phyloP scores from a whole-genome alignment of 495 filamentous ascomycete genomes.

The Barbatosphaeria neglecta region DNA sequence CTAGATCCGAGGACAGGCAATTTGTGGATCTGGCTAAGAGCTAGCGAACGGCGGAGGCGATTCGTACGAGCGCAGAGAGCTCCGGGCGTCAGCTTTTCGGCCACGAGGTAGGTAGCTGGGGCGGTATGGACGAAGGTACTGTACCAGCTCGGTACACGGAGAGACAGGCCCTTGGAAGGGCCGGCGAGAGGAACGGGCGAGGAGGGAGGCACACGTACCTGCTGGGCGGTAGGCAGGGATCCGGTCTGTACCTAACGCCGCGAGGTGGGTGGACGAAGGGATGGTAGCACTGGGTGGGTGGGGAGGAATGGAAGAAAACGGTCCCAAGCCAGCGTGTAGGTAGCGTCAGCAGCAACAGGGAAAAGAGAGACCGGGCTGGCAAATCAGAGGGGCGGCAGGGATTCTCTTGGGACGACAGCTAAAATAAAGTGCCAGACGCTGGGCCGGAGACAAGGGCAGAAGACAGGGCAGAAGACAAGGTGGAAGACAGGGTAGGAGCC shows the following conservation, averaged over 20 bases:
- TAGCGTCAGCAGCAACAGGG: neutral
- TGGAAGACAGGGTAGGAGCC: neutral
- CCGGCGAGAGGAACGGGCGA: neutral
- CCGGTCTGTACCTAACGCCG: no score
- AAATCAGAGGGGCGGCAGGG: constrained; percentile 20
- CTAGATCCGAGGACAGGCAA: neutral
- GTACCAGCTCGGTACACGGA: neutral
- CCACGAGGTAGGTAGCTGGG: neutral
- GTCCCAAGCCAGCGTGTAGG: neutral
- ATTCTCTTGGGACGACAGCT: constrained; percentile 10
- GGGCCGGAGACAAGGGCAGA: no score
- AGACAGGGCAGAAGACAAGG: neutral
- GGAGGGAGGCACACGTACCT: neutral
- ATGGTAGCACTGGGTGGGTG: neutral
- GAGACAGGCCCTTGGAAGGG: neutral
- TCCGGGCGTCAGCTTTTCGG: neutral
- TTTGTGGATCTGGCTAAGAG: neutral
- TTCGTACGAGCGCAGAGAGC: neutral
- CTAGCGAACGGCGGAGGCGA: neutral
- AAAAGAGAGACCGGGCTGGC: constrained; percentile 4
- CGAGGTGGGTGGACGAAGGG: no score
- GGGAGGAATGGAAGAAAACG: neutral
- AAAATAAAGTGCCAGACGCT: constrained; percentile 6
- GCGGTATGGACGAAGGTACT: neutral
- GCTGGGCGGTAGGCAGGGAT: no score